Evolutionary conservation across 495 filamentous ascomycete genomes (phyloP), one percentile per base, ranked within the genome.

Genomic region (Mycothermus thermophilus): DNA sequence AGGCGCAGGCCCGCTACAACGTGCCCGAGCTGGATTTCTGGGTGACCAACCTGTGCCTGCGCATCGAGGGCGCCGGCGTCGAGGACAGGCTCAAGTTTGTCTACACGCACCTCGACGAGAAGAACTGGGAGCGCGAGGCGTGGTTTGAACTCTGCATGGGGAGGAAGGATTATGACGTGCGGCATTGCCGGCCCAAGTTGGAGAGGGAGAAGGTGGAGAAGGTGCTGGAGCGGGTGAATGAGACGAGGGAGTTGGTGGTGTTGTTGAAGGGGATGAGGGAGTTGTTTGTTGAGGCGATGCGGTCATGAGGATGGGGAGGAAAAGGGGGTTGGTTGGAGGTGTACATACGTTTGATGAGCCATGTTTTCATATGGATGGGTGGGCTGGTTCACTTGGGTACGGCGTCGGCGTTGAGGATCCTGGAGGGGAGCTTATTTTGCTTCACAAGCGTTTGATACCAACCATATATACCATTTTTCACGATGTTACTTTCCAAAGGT

Each of bases 261-360:
- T 74, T 95, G 43, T 58, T 96, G 39, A 93, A 93, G 63, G 80
- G 80, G 13, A 97, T 97, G 86, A 74, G 90, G 52, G 80, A 79
- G 45, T 44, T 95, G 27, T 93, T 97, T 58, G 66, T 72, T 0
- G 69, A 74, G 55, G 62, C 65, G 20, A 58, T 71, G 53, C 68
- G 69, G 43, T 50, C 54, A 10, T 68, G 43, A 52, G 11, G 22
- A 25, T n/a, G n/a, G n/a, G n/a, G n/a, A n/a, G n/a, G n/a, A n/a
- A n/a, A n/a, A n/a, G n/a, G n/a, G n/a, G n/a, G n/a, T n/a, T n/a
- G n/a, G n/a, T n/a, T n/a, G n/a, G n/a, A n/a, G n/a, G n/a, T n/a
- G n/a, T n/a, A n/a, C n/a, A n/a, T n/a, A n/a, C n/a, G n/a, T n/a
- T n/a, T n/a, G n/a, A n/a, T n/a, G n/a, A n/a, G n/a, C n/a, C n/a